phyloP scores from a whole-genome alignment of 1,284 basidiomycete species.

The Fomes fomentarius region DNA sequence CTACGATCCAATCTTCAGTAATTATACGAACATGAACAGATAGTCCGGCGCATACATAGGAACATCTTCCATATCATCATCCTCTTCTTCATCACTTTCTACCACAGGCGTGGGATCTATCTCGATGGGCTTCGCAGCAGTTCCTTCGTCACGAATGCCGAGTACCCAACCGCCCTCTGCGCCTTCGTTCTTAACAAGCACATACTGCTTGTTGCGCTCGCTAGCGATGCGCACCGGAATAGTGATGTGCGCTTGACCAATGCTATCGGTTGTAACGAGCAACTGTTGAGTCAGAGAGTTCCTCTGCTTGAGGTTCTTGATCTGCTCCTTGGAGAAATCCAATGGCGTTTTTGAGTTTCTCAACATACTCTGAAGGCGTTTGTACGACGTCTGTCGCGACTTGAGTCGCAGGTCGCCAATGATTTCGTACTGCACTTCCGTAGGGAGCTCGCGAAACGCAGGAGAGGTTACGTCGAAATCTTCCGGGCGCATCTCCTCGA shows the following conservation, averaged over 20 bases:
- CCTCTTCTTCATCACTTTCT: conserved; percentile 52
- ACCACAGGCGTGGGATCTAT: conserved; percentile 56
- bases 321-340: conserved; percentile 96
- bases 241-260: conserved; percentile 87
- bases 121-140: conserved; percentile 83
- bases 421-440: conserved; percentile 98
- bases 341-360: conserved; percentile 80
- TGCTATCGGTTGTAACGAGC: conserved; percentile 91
- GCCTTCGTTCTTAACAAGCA: conserved; percentile 89
- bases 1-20: conserved; percentile 34
- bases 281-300: conserved; percentile 95
- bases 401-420: conserved; percentile 94
- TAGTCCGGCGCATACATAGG: conserved; percentile 53
- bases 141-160: conserved; percentile 84
- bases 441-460: conserved; percentile 92
- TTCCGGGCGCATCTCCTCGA: conserved; percentile 91
- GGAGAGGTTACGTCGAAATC: conserved; percentile 89
- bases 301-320: conserved; percentile 86
- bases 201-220: conserved; percentile 92
- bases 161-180: conserved; percentile 92
- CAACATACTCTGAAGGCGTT: conserved; percentile 91
- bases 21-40: background rate
- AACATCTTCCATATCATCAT: conserved; percentile 80
- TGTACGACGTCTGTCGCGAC: conserved; percentile 93
- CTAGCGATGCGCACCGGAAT: conserved; percentile 94